Evolutionary conservation across 345 rosid genomes (phyloP), one percentile per base, ranked within the genome.

Genomic region (Melastoma malabathricum): DNA sequence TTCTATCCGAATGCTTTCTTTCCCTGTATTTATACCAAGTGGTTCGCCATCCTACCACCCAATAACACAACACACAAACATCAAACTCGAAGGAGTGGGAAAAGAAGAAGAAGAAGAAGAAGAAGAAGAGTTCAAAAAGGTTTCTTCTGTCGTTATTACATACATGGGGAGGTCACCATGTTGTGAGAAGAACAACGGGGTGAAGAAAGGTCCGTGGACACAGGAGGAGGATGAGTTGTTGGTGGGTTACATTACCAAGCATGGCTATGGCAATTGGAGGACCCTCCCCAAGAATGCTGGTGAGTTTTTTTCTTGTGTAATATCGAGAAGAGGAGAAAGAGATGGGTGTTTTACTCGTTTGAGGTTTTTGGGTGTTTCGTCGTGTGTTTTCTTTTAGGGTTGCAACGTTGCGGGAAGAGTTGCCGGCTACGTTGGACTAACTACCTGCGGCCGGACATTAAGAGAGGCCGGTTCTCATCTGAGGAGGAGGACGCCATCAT

Each of bases 201-300:
- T 22, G 90, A 88, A 80, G 73, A 88, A 72, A 69, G 97, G 97
- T 13, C 89, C 97, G 10, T 88, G 97, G 97, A 88, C 89, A 4
- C 66, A 79, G 15, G 97, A 88, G 57, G 97, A 88, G 67, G 97
- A 88, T 22, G 2, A 22, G 25, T 22, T 22, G 25, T 4, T 22
- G 25, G 25, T 22, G 2, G 25, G 4, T 22, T 22, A 22, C 25
- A 22, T 22, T 4, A 22, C 25, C 25, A 22, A 22, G 25, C 25
- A 22, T 64, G 97, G 97, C 4, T 82, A 70, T 45, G 89, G 97
- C 16, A 82, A 80, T 50, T 88, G 97, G 97, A 80, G 95, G 53
- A 76, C 86, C 8, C 86, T 88, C 38, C 97, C 97, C 9, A 75
- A 82, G 62, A 80, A 88, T 75, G 97, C 95, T 2, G 92, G 97